Base-by-base conservation (phyloP, 2,329 filamentous ascomycete species). In the Arthrinium puccinioides region DNA sequence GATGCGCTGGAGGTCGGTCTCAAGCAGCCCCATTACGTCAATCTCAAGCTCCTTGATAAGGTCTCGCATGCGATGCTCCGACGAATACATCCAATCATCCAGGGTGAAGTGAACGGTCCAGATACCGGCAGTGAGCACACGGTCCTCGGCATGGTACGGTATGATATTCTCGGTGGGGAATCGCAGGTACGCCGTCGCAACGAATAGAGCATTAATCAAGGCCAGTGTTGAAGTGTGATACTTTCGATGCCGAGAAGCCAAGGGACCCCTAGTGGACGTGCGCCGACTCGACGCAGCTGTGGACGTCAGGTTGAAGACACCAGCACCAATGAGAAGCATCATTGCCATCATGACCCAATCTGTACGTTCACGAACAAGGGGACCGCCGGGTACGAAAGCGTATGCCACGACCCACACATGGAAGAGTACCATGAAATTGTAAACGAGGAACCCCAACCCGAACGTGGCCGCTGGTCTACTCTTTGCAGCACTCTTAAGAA, bases 391-490 rank as follows among this genome's bases (percentile, higher is more conserved):
- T 4, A 98, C 92, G 50, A 98, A 98, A 10, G 92, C 92, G 53
- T 98, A 98, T 3, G 92, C 92, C 9, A 98, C 92, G 24, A 96
- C 85, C 92, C 92, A 98, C 38, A 96, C 88, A 55, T 97, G 90
- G 69, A 95, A 95, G n/a, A 98, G 75, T 5, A 96, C 82, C 66
- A 97, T 66, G 52, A 97, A 73, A 61, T 97, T 95, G 69, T 97
- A 98, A 33, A 94, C 61, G 36, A 96, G 64, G 65, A 95, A 96
- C 4, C 85, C 90, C 11, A 94, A 57, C 3, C 90, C 92, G 56
- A 98, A 98, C 0, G 86, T 87, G 19, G 72, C 71, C 5, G 80
- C 86, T 1, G 88, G 88, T 36, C 71, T 82, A 57, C 86, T 84
- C 53, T 82, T 82, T 19, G 86, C 75, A 19, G 87, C 88, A 36